phyloP scores from a whole-genome alignment of 2,329 filamentous ascomycete species.

The Aplosporella prunicola region DNA sequence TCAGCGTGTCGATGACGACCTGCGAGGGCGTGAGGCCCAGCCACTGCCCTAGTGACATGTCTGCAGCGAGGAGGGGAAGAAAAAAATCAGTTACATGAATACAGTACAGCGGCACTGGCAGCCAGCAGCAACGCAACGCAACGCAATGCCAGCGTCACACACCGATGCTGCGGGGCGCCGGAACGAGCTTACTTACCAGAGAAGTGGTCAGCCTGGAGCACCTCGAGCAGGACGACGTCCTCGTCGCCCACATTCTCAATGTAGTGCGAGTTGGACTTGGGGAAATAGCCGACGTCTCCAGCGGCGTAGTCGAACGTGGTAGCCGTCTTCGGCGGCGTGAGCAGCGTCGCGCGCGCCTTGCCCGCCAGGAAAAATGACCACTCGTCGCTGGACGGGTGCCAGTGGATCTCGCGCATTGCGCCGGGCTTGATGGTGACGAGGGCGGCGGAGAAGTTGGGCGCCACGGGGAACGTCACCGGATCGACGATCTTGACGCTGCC shows the following conservation, averaged over 20 bases:
- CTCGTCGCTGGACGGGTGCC: slow-evolving; percentile 13
- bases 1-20: slow-evolving; percentile 49
- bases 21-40: slow-evolving; percentile 45
- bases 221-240: slow-evolving; percentile 13
- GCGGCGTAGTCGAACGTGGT: slow-evolving; percentile 14
- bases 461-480: slow-evolving; percentile 13
- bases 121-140: too few species aligned
- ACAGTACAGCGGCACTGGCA: too few species aligned
- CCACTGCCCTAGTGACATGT: slow-evolving; percentile 39
- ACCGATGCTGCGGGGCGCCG: background rate
- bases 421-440: slow-evolving; percentile 14
- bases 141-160: background rate
- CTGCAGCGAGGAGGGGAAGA: slow-evolving; percentile 11
- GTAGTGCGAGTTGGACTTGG: slow-evolving; percentile 13
- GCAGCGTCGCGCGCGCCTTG: slow-evolving; percentile 12
- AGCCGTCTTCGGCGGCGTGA: slow-evolving; percentile 11
- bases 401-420: slow-evolving; percentile 15
- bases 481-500: slow-evolving; percentile 15
- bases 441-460: slow-evolving; percentile 12
- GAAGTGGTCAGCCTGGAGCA: slow-evolving; percentile 14
- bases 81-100: background rate
- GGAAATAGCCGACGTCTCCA: slow-evolving; percentile 14
- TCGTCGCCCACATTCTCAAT: slow-evolving; percentile 14
- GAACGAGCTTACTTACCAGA: background rate
- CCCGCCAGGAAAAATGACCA: slow-evolving; percentile 14